phyloP scores from a whole-genome alignment of 768 basidiomycete species.

The Tylopilus subfusipes region DNA sequence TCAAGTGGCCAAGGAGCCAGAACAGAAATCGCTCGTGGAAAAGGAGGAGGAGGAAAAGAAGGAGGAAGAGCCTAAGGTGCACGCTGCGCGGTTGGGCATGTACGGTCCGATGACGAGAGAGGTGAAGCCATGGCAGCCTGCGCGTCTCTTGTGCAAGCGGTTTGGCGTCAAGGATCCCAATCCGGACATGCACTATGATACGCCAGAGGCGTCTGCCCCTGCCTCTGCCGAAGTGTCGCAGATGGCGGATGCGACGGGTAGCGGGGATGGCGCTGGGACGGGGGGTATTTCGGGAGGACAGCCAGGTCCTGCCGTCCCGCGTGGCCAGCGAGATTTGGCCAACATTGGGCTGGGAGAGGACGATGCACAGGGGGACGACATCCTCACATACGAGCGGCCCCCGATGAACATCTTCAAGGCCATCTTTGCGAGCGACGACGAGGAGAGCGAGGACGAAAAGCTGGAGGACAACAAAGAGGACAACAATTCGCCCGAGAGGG shows the following conservation, averaged over 20 bases:
- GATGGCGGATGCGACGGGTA: slow-evolving; percentile 1
- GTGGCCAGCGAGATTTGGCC: slow-evolving; percentile 55
- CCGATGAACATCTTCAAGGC: slow-evolving; percentile 95
- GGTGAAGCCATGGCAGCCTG: slow-evolving; percentile 71
- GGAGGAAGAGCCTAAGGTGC: slow-evolving; percentile 69
- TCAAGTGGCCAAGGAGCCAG: slow-evolving; percentile 34
- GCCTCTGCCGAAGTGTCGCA: slow-evolving; percentile 14
- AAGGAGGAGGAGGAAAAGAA: slow-evolving; percentile 37
- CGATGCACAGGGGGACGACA: slow-evolving; percentile 83
- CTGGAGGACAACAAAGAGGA: slow-evolving; percentile 28
- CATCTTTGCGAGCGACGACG: slow-evolving; percentile 94
- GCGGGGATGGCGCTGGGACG: not conserved
- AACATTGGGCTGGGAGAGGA: slow-evolving; percentile 93
- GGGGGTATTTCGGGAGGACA: not conserved
- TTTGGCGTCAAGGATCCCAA: slow-evolving; percentile 91
- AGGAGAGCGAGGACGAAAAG: slow-evolving; percentile 72
- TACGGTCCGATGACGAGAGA: slow-evolving; percentile 86
- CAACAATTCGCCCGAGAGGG: slow-evolving; percentile 18
- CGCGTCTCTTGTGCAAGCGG: slow-evolving; percentile 84
- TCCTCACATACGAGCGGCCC: slow-evolving; percentile 83
- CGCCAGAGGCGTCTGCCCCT: slow-evolving; percentile 23
- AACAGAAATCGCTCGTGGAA: slow-evolving; percentile 42
- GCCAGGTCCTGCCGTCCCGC: not conserved
- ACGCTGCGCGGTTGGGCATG: slow-evolving; percentile 86
- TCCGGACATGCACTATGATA: slow-evolving; percentile 44